phyloP scores from a whole-genome alignment of 345 rosid species.

The Rhodomyrtus tomentosa region DNA sequence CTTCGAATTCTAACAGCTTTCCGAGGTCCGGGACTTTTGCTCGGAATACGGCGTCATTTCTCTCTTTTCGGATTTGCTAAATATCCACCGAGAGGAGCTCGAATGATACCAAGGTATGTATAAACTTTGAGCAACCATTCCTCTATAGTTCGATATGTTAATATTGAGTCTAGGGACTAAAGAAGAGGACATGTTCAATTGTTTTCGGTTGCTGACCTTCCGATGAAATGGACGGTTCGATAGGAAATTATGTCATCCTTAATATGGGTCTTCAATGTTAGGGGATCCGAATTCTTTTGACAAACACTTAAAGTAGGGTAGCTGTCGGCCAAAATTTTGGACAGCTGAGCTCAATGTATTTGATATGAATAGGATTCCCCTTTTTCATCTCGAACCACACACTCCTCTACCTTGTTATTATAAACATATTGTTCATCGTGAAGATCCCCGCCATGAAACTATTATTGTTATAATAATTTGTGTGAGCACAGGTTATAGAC shows the following conservation, averaged over 20 bases:
- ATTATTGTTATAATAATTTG: not conserved
- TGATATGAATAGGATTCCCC: not conserved
- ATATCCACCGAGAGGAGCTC: not conserved
- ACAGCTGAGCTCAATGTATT: not conserved
- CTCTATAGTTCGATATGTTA: not conserved
- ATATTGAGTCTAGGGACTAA: not conserved
- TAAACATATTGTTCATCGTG: not conserved
- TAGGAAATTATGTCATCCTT: too few species aligned
- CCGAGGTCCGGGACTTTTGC: not conserved
- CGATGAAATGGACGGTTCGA: too few species aligned
- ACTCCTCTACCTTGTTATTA: not conserved
- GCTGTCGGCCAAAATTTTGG: not conserved
- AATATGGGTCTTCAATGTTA: too few species aligned
- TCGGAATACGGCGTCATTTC: not conserved
- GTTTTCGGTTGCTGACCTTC: not conserved
- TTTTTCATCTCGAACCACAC: not conserved
- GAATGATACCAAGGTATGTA: not conserved
- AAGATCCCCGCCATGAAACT: not conserved
- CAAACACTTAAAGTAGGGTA: not conserved
- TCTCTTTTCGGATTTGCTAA: not conserved
- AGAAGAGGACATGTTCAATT: not conserved
- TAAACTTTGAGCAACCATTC: not conserved
- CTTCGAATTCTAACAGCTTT: not conserved
- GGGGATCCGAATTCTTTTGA: too few species aligned
- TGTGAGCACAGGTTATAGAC: too few species aligned